Evolutionary conservation across 2,329 filamentous ascomycete species (phyloP).

Genomic region (Hypoxylon sp.): DNA sequence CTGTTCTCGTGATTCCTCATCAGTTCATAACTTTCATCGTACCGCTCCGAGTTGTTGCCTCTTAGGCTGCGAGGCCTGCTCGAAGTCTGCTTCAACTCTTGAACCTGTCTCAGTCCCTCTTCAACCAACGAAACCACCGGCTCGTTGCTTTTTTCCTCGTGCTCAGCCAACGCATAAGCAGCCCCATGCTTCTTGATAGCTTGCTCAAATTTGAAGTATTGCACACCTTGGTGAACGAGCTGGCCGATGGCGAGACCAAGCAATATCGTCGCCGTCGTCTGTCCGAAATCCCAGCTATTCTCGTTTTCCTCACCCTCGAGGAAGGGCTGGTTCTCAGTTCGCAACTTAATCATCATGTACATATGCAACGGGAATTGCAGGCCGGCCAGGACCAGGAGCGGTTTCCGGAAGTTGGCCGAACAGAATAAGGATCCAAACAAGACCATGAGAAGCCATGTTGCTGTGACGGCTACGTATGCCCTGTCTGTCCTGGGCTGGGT

Average conservation of each 20-base stretch:
- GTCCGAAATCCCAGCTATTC: slow-evolving; percentile 41
- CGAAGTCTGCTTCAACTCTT: slow-evolving; percentile 11
- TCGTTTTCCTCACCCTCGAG: slow-evolving; percentile 35
- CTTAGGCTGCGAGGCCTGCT: slow-evolving; percentile 17
- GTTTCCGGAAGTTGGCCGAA: slow-evolving; percentile 27
- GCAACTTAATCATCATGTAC: slow-evolving; percentile 41
- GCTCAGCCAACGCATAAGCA: slow-evolving; percentile 22
- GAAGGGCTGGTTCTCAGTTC: slow-evolving; percentile 32
- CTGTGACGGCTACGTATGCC: slow-evolving; percentile 39
- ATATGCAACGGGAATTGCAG: slow-evolving; percentile 41
- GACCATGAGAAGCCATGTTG: slow-evolving; percentile 31
- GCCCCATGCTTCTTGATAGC: slow-evolving; percentile 29
- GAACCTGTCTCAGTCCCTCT: slow-evolving; percentile 19
- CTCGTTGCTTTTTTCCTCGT: slow-evolving; percentile 2
- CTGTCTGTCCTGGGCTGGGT: slow-evolving; percentile 46
- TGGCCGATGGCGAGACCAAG: slow-evolving; percentile 34
- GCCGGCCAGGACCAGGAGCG: slow-evolving; percentile 29
- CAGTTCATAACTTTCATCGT: slow-evolving; percentile 31
- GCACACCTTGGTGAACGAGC: slow-evolving; percentile 22
- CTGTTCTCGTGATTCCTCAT: slow-evolving; percentile 18
- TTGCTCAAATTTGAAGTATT: slow-evolving; percentile 28
- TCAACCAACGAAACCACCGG: slow-evolving; percentile 18
- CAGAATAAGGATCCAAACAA: slow-evolving; percentile 31
- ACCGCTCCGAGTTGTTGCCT: background rate
- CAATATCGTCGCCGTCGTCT: slow-evolving; percentile 42